These are phyloP conservation scores for Glycine latifolia DNA, from an alignment of 306 rosid genomes.

Conservation along the genomic window DNA sequence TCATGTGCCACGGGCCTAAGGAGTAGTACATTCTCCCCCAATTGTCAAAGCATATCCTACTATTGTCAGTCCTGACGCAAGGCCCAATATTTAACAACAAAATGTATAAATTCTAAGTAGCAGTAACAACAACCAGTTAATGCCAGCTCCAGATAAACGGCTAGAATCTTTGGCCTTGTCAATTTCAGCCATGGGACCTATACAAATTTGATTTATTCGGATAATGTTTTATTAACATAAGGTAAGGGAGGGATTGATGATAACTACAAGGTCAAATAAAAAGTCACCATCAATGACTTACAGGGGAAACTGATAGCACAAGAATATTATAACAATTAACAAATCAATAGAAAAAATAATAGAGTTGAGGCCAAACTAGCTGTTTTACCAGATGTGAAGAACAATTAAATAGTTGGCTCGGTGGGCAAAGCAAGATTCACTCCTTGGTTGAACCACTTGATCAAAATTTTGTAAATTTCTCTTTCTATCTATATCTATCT, in stretches of 20 bases:
- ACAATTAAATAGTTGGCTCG: constrained; percentile 29
- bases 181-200: constrained; percentile 44
- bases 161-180: constrained; percentile 29
- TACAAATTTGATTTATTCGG: constrained; percentile 35
- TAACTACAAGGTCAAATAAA: constrained; percentile 59
- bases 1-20: not conserved
- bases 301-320: constrained; percentile 26
- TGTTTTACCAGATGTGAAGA: constrained; percentile 28
- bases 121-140: not conserved
- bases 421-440: constrained; percentile 36
- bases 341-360: not conserved
- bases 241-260: constrained; percentile 43
- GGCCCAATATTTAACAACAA: constrained; percentile 12
- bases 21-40: not conserved
- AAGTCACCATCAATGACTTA: constrained; percentile 58
- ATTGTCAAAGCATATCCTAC: not conserved
- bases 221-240: constrained; percentile 43
- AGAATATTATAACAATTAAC: constrained; percentile 33
- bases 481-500: constrained; percentile 7
- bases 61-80: not conserved
- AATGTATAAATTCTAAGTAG: not conserved
- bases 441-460: constrained; percentile 40
- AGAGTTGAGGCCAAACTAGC: constrained; percentile 11
- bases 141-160: constrained; percentile 7
- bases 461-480: not conserved